Conservation (phyloP, 1,284 basidiomycete species). For the Porphyrellus sp. region DNA sequence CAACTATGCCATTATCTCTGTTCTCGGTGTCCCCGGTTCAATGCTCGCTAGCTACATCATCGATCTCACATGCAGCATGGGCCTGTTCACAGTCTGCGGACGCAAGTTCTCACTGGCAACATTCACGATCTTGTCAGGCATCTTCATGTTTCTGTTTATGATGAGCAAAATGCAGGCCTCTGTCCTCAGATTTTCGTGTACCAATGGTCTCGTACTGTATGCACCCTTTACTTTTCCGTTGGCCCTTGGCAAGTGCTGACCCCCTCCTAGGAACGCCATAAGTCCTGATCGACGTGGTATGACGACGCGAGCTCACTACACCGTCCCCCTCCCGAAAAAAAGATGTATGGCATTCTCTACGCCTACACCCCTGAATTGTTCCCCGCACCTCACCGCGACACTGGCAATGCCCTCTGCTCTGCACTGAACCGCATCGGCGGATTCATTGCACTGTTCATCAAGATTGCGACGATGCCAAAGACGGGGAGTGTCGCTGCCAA, state of each 20-base stretch:
- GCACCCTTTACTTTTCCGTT: neutral
- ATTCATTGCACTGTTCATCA: constrained; percentile 54
- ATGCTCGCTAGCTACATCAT: constrained; percentile 55
- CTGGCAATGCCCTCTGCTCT: constrained; percentile 58
- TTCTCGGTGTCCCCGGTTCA: constrained; percentile 56
- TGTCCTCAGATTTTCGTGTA: constrained; percentile 54
- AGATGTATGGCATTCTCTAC: constrained; percentile 62
- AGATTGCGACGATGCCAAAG: constrained; percentile 42
- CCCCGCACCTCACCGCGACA: constrained; percentile 61
- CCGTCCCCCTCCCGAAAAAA: neutral
- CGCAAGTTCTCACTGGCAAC: constrained; percentile 51
- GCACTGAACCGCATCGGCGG: constrained; percentile 55
- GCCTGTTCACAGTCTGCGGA: constrained; percentile 40
- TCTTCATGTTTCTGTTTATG: constrained; percentile 64
- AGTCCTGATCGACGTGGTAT: constrained; percentile 5
- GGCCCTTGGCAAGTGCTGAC: too few species aligned
- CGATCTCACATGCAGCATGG: constrained; percentile 41
- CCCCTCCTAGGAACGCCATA: constrained; percentile 34
- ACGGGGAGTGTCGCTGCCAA: constrained; percentile 35
- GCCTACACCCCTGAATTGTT: constrained; percentile 68
- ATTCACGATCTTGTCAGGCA: constrained; percentile 49
- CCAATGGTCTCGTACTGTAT: constrained; percentile 46
- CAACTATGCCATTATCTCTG: constrained; percentile 49
- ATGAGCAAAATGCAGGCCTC: constrained; percentile 45
- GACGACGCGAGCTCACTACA: neutral